Evolutionary conservation across 2,329 filamentous ascomycete genomes (phyloP).

Genomic region (Lachnellula suecica): DNA sequence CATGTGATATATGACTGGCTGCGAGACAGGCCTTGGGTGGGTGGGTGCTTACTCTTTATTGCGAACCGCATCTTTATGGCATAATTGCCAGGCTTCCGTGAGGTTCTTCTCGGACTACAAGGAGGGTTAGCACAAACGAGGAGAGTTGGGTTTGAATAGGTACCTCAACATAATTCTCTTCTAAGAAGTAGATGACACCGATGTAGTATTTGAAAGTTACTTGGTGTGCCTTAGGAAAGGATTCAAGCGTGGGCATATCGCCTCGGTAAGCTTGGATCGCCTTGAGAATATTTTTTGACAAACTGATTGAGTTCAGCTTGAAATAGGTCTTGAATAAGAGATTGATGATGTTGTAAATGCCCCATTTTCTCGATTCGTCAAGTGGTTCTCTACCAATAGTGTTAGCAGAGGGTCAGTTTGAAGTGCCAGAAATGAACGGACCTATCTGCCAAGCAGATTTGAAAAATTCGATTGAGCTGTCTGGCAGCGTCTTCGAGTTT

Average conservation of each 20-base stretch:
- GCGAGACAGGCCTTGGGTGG: background rate
- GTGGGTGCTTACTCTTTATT: constrained; percentile 82
- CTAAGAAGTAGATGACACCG: constrained; percentile 88
- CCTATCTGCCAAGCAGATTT: constrained; percentile 86
- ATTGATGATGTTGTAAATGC: constrained; percentile 91
- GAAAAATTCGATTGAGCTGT: constrained; percentile 89
- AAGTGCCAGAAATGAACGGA: constrained; percentile 39
- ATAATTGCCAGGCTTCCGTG: constrained; percentile 77
- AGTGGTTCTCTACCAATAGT: constrained; percentile 63
- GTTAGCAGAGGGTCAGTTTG: constrained; percentile 1
- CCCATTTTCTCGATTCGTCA: constrained; percentile 95
- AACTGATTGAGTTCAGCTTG: constrained; percentile 84
- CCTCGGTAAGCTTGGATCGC: constrained; percentile 73
- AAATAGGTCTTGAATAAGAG: constrained; percentile 98
- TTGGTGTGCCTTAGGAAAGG: constrained; percentile 85
- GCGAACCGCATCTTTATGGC: constrained; percentile 66
- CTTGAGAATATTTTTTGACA: constrained; percentile 86
- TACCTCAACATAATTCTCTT: constrained; percentile 87
- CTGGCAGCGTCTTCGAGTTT: constrained; percentile 89
- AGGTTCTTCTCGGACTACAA: constrained; percentile 75
- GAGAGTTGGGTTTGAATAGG: background rate
- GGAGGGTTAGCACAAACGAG: constrained; percentile 4
- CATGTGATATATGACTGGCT: constrained; percentile 5
- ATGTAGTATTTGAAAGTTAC: constrained; percentile 97
- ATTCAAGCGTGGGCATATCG: constrained; percentile 77